Evolutionary conservation across 768 basidiomycete species (phyloP), one percentile per base, ranked within the genome.

Genomic region (Tricholoma saponaceum): DNA sequence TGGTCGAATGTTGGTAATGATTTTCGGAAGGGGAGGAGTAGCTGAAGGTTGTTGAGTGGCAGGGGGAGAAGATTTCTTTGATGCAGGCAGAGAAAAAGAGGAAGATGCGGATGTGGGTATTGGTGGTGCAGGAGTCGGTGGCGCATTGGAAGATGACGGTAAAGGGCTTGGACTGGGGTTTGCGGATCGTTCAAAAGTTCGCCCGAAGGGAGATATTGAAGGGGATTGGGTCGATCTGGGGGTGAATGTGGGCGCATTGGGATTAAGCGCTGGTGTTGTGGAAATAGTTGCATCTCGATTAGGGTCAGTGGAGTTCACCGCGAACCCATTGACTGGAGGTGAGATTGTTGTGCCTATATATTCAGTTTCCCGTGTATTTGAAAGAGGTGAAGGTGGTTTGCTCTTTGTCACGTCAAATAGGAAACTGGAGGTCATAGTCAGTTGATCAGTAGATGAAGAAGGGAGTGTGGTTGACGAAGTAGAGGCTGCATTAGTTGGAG

Each of bases 221-320:
- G 51, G 50, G 51, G 49, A 51, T 47, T 56, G 14, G 52, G 39
- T 23, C 26, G 20, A 33, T 55, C 51, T 52, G 52, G 69, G 68
- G 0, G 63, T 60, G 6, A 73, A 73, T 39, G 67, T 59, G 25
- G 66, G 55, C 20, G 66, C 66, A 26, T 47, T 33, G 41, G 70
- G 56, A 51, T 72, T 67, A 13, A 62, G 53, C 1, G 22, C 12
- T 12, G 53, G 51, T 52, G 26, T 33, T 46, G 18, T 10, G 16
- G 51, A 32, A 13, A 18, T 32, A 22, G 26, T 50, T 39, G 43
- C 25, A 22, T 43, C 41, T 43, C 4, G 10, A 22, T 43, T 43
- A 43, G 18, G 41, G 8, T 43, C 20, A 4, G 44, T 5, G 5
- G 13, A 5, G 46, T 47, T 47, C 25, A 13, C 6, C 14, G 25